These are phyloP conservation scores for Calvatia gigantea DNA, from an alignment of 768 basidiomycete species.

Conservation along the genomic window DNA sequence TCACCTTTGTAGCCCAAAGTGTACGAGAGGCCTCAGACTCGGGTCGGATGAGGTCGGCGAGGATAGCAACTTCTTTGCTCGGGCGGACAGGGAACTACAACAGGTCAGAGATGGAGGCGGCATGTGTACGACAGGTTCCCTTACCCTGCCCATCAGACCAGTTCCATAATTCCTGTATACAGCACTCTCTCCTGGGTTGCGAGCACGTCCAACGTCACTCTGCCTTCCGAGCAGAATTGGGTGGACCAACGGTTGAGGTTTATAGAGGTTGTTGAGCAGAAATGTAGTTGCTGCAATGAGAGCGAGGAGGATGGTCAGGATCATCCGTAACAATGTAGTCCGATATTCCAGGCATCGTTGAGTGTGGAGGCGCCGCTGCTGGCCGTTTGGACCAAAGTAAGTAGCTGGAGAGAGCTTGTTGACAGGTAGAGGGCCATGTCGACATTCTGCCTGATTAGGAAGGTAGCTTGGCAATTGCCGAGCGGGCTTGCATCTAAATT, in stretches of 20 bases:
- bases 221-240: constrained; percentile 92
- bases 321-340: constrained; percentile 75
- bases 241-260: constrained; percentile 82
- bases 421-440: background rate
- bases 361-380: background rate
- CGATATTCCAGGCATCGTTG: constrained; percentile 34
- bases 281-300: constrained; percentile 76
- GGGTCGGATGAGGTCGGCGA: constrained; percentile 63
- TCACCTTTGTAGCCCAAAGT: constrained; percentile 76
- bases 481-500: background rate
- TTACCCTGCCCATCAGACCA: constrained; percentile 75
- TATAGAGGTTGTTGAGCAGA: constrained; percentile 74
- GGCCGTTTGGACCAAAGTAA: background rate
- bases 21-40: constrained; percentile 68
- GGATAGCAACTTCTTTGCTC: constrained; percentile 63
- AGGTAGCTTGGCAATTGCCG: constrained; percentile 12
- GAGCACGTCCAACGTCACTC: constrained; percentile 81
- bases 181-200: constrained; percentile 80
- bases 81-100: constrained; percentile 71
- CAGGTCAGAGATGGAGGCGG: background rate
- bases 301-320: constrained; percentile 70
- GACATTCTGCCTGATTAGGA: background rate
- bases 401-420: background rate
- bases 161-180: constrained; percentile 90
- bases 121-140: background rate